A percentile compares a stretch with the other conserved stretches of the same genome.
phyloP scores from a whole-genome alignment of 371 early-diverging fungal genomes.

The Funneliformis caledonium region DNA sequence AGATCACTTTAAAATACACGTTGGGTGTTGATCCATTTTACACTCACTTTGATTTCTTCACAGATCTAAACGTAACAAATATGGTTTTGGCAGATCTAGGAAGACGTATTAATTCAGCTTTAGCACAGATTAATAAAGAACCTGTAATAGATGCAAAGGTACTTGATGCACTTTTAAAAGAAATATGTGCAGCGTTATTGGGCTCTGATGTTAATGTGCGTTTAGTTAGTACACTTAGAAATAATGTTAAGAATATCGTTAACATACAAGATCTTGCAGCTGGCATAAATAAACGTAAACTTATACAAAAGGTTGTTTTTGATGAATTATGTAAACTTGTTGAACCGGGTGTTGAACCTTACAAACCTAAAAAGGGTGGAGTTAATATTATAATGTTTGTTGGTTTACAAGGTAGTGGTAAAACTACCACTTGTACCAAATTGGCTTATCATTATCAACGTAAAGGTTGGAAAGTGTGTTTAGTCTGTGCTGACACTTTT shows the following conservation, averaged over 20 bases:
- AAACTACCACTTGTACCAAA: conserved; percentile 99
- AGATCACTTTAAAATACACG: too few species aligned
- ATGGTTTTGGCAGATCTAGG: conserved; percentile 95
- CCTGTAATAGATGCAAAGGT: conserved; percentile 91
- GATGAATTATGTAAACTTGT: conserved; percentile 94
- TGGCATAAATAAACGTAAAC: conserved; percentile 81
- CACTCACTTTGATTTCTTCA: background rate
- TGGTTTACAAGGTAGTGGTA: conserved; percentile 99
- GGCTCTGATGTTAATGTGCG: conserved; percentile 95
- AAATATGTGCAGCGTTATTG: conserved; percentile 89
- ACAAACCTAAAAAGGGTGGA: conserved; percentile 85
- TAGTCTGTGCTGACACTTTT: conserved; percentile 99
- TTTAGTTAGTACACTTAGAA: conserved; percentile 85
- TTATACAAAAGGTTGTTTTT: conserved; percentile 95
- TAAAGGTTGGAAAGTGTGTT: conserved; percentile 96
- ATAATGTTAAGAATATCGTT: conserved; percentile 85
- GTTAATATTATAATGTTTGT: conserved; percentile 98
- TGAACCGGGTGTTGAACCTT: conserved; percentile 92
- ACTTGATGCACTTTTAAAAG: conserved; percentile 86
- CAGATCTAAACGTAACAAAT: conserved; percentile 4
- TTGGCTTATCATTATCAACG: conserved; percentile 96
- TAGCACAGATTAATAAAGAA: conserved; percentile 78
- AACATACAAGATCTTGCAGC: conserved; percentile 82
- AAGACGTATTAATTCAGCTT: conserved; percentile 84
- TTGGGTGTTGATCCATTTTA: too few species aligned